Base-by-base conservation (phyloP, 805 yeast genomes). In the Ogataea angusta region DNA sequence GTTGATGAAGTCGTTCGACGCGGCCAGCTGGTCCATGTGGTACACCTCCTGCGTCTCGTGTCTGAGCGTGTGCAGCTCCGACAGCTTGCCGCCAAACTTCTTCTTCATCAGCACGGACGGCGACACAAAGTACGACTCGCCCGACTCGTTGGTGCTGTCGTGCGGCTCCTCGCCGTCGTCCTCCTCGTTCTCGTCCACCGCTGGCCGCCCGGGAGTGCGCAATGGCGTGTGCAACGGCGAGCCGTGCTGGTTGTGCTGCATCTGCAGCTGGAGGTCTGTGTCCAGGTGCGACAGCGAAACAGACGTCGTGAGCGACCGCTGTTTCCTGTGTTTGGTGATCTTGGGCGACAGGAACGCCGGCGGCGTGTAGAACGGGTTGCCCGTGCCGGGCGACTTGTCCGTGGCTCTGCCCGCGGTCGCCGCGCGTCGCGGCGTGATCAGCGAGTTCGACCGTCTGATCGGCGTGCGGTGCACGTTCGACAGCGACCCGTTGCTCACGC, bases 351-450 rank as follows among this genome's bases (percentile, higher is more conserved):
- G 38, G 34, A 70, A 69, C 6, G 69, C 49, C 1, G 69, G 65
- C 3, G 75, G 76, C 2, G 72, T 70, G 52, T 72, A 72, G 52
- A 73, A 73, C 8, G 78, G 78, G 48, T 72, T 73, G 6, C 69
- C 68, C 34, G 51, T 48, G 13, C 56, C 51, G 10, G 72, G 71
- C 1, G 72, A 66, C 47, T 58, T 63, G 30, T 60, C 58, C 14
- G 54, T 48, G 13, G 21, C 21, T 7, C 43, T 15, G 9, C 52
- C 30, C 7, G 30, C 34, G 16, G 44, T 41, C 26, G 42, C 38
- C 6, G 47, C 40, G n/a, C 56, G 40, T 33, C 56, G 42, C 15
- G 60, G 59, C 3, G 62, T 56, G 9, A 51, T 46, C 27, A 47
- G 37, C 10, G 53, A 38, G 25, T 23, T 44, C 7, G 54, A 42